A percentile compares a stretch with the other conserved stretches of the same genome.
Evolutionary conservation across 306 rosid species (phyloP).

Genomic region (Herpetospermum pedunculosum): DNA sequence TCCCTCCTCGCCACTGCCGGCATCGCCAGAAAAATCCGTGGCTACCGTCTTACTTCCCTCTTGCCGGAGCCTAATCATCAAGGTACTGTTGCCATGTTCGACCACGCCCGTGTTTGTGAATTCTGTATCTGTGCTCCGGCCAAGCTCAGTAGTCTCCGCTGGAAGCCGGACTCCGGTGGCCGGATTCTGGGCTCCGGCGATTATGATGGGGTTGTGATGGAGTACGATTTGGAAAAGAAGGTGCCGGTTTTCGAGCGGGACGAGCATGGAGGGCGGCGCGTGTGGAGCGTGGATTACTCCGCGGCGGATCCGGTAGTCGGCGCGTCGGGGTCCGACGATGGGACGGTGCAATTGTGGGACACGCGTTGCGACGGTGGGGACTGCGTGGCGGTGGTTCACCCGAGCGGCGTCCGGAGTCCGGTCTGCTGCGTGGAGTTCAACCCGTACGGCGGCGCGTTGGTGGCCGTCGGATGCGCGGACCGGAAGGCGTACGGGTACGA

Average conservation of each 20-base stretch:
- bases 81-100: constrained; percentile 5
- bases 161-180: constrained; percentile 31
- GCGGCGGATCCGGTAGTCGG: constrained; percentile 25
- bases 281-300: constrained; percentile 55
- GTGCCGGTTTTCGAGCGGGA: constrained; percentile 48
- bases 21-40: constrained; percentile 37
- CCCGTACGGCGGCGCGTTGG: constrained; percentile 18
- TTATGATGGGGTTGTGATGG: constrained; percentile 53
- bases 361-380: constrained; percentile 32
- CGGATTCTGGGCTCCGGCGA: constrained; percentile 42
- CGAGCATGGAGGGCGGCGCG: constrained; percentile 59
- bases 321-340: constrained; percentile 58
- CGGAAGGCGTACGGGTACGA: constrained; percentile 44
- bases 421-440: constrained; percentile 52
- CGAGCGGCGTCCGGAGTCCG: constrained; percentile 18
- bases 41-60: constrained; percentile 20
- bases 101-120: constrained; percentile 30
- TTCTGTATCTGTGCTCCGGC: constrained; percentile 47
- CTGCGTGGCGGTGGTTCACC: constrained; percentile 27
- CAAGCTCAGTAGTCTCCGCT: constrained; percentile 51
- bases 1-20: constrained; percentile 45
- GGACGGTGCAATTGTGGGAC: constrained; percentile 61
- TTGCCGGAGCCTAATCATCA: neutral
- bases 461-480: constrained; percentile 53
- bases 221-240: constrained; percentile 37